phyloP scores from a whole-genome alignment of 164 flowering plant genomes.

The Akebia trifoliata region DNA sequence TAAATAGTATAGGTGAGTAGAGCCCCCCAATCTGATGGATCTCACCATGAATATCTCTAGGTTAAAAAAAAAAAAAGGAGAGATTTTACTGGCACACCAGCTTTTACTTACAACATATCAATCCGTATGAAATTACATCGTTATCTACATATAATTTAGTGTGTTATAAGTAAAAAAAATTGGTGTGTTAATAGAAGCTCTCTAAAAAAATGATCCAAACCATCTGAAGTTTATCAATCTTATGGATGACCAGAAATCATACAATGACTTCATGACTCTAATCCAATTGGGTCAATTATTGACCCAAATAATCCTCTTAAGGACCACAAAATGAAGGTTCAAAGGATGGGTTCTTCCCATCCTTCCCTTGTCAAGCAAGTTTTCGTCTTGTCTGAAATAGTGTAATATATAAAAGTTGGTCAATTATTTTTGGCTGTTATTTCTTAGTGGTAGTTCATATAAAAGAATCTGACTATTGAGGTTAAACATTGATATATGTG shows the following conservation, averaged over 20 bases:
- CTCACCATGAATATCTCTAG: too few relatives aligned
- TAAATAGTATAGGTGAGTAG: too few relatives aligned
- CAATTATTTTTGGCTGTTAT: not conserved
- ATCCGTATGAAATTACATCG: too few relatives aligned
- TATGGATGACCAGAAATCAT: not conserved
- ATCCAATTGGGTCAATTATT: not conserved
- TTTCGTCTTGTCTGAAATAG: not conserved
- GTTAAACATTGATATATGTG: constrained; percentile 22
- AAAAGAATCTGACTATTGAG: constrained; percentile 38
- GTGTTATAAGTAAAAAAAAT: too few relatives aligned
- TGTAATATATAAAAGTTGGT: not conserved
- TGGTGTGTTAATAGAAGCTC: too few relatives aligned
- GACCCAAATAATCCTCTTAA: not conserved
- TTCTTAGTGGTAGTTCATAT: not conserved
- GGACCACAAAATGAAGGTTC: not conserved
- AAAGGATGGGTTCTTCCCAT: constrained; percentile 6
- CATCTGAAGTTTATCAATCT: not conserved
- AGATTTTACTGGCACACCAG: too few relatives aligned
- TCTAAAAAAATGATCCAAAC: too few relatives aligned
- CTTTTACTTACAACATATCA: too few relatives aligned
- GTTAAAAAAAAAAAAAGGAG: too few relatives aligned
- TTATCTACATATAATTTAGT: too few relatives aligned
- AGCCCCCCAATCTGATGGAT: too few relatives aligned
- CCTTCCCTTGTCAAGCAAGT: not conserved
- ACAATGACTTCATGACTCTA: not conserved